Evolutionary conservation across 2,329 filamentous ascomycete species (phyloP), one percentile per base, ranked within the genome.

Genomic region (Ophiostoma sp.): DNA sequence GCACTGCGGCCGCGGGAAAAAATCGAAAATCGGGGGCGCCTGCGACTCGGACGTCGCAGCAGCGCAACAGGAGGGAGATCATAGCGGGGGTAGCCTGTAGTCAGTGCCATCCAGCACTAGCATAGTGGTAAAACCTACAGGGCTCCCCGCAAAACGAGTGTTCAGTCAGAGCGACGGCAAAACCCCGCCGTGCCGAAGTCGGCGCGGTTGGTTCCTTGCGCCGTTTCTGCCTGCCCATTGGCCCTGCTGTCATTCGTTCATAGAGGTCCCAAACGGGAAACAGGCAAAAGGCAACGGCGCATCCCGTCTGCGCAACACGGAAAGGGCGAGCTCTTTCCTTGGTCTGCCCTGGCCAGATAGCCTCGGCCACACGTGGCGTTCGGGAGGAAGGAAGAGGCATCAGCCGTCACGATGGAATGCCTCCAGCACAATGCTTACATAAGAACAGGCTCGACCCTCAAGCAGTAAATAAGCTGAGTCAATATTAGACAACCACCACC

Each of bases 151-250:
- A 27, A 27, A 27, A 27, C 27, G n/a, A 52, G n/a, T 14, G 11
- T 8, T 18, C 47, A 44, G 42, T 44, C 27, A 27, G 27, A 44
- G 42, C 11, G 42, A 44, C 5, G 4, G 12, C 47, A n/a, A 38
- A 41, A 42, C 60, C 60, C 60, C 60, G 60, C 60, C 36, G 16
- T 42, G 60, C 60, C 60, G 60, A 63, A 63, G 60, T 63, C 60
- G 60, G 60, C 60, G 55, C 49, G n/a, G 55, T 60, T 12, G n/a
- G 55, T 60, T 12, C 49, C 49, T 9, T 55, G 8, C 49, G 16
- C 18, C n/a, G 18, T 52, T 8, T 45, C 42, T 11, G n/a, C 11
- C 7, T 55, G 55, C 38, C 14, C 27, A 60, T 36, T 38, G 55
- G 55, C 55, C 27, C 9, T 38, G 8, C 18, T 60, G 9, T 38